Base-by-base conservation (phyloP, 805 yeast genomes). In the Sugiyamaella lignohabitans region DNA sequence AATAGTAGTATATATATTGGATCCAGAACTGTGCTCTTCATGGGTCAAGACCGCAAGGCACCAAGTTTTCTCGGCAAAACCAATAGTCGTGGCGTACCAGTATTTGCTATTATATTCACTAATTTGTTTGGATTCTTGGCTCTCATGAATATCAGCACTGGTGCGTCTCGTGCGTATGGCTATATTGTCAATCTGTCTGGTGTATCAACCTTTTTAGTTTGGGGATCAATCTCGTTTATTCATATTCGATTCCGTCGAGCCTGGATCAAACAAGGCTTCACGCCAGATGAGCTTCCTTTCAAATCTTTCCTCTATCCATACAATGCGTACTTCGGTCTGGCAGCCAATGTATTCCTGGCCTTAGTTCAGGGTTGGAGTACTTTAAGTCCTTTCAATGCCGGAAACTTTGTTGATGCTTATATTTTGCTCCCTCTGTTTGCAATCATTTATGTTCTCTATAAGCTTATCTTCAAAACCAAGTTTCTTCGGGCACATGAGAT, bases 1-100 rank as follows among this genome's bases (percentile, higher is more conserved):
- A 83, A 83, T 64, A 73, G 84, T 37, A 76, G 84, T 30, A 77
- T 82, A 44, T 83, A 78, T 61, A 73, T 82, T 61, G 86, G 84
- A 8, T 77, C 86, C 2, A 70, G 89, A 61, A 74, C 87, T 1
- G 67, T 83, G 11, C 76, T 82, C 52, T 78, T 76, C 46, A 72
- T 82, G 71, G 80, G 87, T 3, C 67, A 73, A 50, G 79, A 75
- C 46, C 78, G 80, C 1, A 70, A 71, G 49, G 85, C 84, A 0
- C 87, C 86, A 37, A 65, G 67, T 58, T 57, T 78, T 46, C 69
- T 83, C 48, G 70, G 70, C 2, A 71, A 67, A 52, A 75, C 78
- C 27, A 74, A 74, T 55, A 72, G 68, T 47, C 65, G 70, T 41
- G 89, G 88, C 49, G 78, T 79, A n/a, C 88, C 89, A 1, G 74